Conservation (phyloP, 352 stramenopile genomes). For the Paralagenidium karlingii region DNA sequence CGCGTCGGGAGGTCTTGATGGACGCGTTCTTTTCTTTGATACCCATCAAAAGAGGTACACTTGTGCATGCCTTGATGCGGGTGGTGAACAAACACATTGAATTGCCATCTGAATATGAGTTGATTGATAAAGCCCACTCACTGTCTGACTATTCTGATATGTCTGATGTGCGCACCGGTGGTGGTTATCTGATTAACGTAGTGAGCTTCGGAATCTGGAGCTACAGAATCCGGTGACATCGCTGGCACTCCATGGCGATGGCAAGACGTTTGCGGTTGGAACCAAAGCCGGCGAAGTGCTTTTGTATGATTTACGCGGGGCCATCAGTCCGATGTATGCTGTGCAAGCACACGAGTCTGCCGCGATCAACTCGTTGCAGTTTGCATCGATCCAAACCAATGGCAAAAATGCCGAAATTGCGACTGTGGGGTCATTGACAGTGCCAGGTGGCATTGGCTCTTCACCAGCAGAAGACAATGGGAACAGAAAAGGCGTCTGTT, state of each 20-base stretch:
- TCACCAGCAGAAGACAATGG: constrained; percentile 24
- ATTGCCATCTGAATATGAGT: neutral
- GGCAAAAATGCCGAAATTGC: constrained; percentile 8
- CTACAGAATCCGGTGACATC: constrained; percentile 43
- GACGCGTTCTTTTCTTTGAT: constrained; percentile 65
- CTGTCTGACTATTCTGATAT: constrained; percentile 1
- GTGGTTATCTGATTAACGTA: constrained; percentile 4
- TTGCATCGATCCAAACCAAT: constrained; percentile 23
- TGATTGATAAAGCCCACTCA: neutral
- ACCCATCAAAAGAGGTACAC: constrained; percentile 41
- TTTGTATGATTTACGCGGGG: constrained; percentile 48
- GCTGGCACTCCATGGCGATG: constrained; percentile 42
- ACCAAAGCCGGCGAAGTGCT: constrained; percentile 38
- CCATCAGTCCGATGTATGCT: constrained; percentile 42
- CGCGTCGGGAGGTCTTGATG: constrained; percentile 36
- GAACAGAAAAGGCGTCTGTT: constrained; percentile 9
- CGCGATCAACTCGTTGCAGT: constrained; percentile 41
- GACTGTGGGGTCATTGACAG: too few species aligned
- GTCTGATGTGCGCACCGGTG: too few species aligned
- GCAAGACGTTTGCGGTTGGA: constrained; percentile 46
- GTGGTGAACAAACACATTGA: neutral
- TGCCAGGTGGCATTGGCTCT: constrained; percentile 7
- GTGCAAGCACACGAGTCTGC: constrained; percentile 21
- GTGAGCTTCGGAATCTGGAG: constrained; percentile 38
- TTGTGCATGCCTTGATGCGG: too few species aligned